Evolutionary conservation across 2,329 filamentous ascomycete genomes (phyloP).

Genomic region (Fusarium foetens): DNA sequence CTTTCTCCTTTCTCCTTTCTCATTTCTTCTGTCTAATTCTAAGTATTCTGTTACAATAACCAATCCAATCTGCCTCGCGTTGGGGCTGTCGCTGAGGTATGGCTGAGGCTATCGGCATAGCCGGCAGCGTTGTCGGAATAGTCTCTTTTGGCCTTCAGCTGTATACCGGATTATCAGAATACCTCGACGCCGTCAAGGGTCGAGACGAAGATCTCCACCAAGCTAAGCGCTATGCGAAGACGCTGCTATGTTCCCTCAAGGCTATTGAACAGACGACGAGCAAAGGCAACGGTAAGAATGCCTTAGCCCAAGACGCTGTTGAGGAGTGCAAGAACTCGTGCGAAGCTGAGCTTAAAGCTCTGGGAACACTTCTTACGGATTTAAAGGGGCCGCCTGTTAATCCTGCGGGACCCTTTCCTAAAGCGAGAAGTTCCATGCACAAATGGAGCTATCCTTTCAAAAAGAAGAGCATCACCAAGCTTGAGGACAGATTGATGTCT

Average conservation of each 20-base stretch:
- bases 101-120: too few species aligned
- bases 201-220: too few species aligned
- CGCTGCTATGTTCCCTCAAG: rapidly evolving
- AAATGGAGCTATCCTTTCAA: neutral
- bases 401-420: rapidly evolving
- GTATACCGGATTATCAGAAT: too few species aligned
- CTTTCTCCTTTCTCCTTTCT: too few species aligned
- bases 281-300: rapidly evolving
- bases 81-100: too few species aligned
- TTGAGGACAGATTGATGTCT: neutral
- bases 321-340: neutral
- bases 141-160: too few species aligned
- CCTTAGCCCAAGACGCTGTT: rapidly evolving
- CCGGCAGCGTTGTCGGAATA: too few species aligned
- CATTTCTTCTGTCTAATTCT: too few species aligned
- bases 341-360: rapidly evolving
- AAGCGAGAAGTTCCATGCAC: rapidly evolving
- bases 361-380: rapidly evolving
- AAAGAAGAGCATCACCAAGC: neutral
- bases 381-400: rapidly evolving
- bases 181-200: too few species aligned
- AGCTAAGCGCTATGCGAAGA: too few species aligned
- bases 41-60: too few species aligned
- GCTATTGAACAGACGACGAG: rapidly evolving
- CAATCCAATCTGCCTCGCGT: too few species aligned